Conservation (phyloP, 768 basidiomycete genomes). For the Tubosaeta brunneosetosa region DNA sequence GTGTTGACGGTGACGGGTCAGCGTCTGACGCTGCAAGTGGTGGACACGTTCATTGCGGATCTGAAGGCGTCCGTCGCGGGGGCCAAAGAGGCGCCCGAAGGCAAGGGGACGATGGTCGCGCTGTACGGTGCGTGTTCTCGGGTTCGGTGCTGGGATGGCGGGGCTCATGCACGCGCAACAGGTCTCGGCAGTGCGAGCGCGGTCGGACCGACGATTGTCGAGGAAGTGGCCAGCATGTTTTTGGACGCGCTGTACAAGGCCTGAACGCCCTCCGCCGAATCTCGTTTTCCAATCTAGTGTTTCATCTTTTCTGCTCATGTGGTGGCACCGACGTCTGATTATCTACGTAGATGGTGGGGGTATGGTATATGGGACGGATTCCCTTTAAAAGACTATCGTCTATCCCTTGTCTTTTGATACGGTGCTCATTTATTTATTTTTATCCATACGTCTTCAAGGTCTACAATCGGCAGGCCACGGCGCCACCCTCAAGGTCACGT, state of each 20-base stretch:
- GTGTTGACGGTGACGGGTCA: conserved; percentile 23
- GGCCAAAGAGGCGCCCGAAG: conserved; percentile 56
- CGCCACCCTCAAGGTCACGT: too few species aligned
- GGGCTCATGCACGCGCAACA: conserved; percentile 23
- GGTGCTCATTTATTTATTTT: not conserved
- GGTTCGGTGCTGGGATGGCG: not conserved
- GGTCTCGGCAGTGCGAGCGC: conserved; percentile 80
- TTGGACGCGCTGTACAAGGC: conserved; percentile 82
- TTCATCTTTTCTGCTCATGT: not conserved
- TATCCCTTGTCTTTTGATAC: not conserved
- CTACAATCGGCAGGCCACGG: too few species aligned
- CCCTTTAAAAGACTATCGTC: too few species aligned
- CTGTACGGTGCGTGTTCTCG: conserved; percentile 68
- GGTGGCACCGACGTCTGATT: not conserved
- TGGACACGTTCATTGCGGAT: conserved; percentile 80
- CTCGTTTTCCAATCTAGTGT: too few species aligned
- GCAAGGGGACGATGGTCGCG: conserved; percentile 85
- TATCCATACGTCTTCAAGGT: too few species aligned
- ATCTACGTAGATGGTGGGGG: not conserved
- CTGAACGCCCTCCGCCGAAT: conserved; percentile 23
- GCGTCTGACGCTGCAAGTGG: conserved; percentile 73
- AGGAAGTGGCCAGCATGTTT: conserved; percentile 72
- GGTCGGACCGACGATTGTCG: conserved; percentile 77
- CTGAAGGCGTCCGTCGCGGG: conserved; percentile 73
- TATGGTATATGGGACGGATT: not conserved